phyloP scores from a whole-genome alignment of 768 basidiomycete species.

The Candolleomyces eurysporus region DNA sequence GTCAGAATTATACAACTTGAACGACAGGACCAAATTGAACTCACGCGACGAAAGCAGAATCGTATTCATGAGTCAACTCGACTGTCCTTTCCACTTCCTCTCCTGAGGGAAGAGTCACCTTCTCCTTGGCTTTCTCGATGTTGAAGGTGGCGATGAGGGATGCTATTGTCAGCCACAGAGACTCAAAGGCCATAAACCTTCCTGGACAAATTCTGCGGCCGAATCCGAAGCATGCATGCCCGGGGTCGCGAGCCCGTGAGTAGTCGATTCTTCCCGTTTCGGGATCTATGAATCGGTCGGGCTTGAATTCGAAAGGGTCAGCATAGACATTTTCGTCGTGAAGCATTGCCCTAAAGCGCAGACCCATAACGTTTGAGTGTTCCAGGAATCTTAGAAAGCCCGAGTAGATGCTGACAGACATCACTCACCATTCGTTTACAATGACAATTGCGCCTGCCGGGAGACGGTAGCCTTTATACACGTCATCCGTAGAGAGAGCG shows the following conservation, averaged over 20 bases:
- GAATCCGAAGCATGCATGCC: conserved; percentile 29
- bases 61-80: conserved; percentile 10
- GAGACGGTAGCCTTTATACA: conserved; percentile 28
- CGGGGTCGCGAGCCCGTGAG: conserved; percentile 21
- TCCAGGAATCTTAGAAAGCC: too few relatives aligned
- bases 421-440: conserved; percentile 27
- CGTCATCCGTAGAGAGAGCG: conserved; percentile 21
- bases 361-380: background rate
- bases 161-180: conserved; percentile 24
- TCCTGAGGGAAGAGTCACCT: conserved; percentile 13
- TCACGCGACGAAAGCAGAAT: conserved; percentile 18
- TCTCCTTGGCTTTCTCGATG: conserved; percentile 21
- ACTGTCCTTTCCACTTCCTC: conserved; percentile 10
- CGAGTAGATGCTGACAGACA: background rate
- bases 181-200: conserved; percentile 27
- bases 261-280: conserved; percentile 22
- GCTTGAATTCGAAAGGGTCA: conserved; percentile 39
- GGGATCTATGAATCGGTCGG: conserved; percentile 35
- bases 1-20: background rate
- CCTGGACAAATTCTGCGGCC: conserved; percentile 21
- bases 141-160: conserved; percentile 21
- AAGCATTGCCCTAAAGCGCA: conserved; percentile 35
- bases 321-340: conserved; percentile 37
- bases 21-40: background rate
- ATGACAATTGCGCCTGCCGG: conserved; percentile 32